Base-by-base conservation (phyloP, 2,329 filamentous ascomycete genomes). In the Curvularia spicifera region DNA sequence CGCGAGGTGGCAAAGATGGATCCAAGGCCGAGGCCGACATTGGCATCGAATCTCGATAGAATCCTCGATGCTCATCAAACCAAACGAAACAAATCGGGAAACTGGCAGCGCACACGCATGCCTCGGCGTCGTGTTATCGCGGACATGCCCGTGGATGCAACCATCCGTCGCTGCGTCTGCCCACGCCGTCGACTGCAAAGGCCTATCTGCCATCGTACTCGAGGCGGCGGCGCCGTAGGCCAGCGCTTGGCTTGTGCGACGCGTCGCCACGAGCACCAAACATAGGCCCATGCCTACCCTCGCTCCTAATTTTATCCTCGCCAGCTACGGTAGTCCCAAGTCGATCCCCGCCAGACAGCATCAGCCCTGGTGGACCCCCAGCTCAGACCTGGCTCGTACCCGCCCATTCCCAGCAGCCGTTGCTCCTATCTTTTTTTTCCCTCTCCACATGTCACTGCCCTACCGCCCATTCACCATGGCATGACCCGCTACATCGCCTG, bases 391-490 rank as follows among this genome's bases (percentile, higher is more conserved):
- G 29, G 26, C 37, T 52, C 37, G 51, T 48, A 52, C 50, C 49
- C 49, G 43, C 59, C 53, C 18, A 43, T 26, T 31, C 26, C 46
- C 33, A 52, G 48, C 43, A 37, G 37, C 46, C 44, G 28, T 39
- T 43, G 57, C 56, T 62, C 57, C 60, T 62, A 39, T 57, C 60
- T 57, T 56, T 59, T 53, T 37, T 48, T 53, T 18, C 35, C 48
- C 12, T 46, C 26, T 54, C 18, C 45, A 42, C 49, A 45, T 24
- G 39, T 35, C 44, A 15, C 28, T 45, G 8, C 31, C 20, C 24
- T 45, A 9, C 31, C 20, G 43, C 43, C 26, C 40, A 51, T 47
- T 50, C 48, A 53, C 50, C 42, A 62, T 60, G 57, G 56, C 55
- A 61, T 61, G 58, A 63, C 46, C 26, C 18, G 18, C 18, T 18